Base-by-base conservation (phyloP, 208 protist genomes). In the Leishmania major region DNA sequence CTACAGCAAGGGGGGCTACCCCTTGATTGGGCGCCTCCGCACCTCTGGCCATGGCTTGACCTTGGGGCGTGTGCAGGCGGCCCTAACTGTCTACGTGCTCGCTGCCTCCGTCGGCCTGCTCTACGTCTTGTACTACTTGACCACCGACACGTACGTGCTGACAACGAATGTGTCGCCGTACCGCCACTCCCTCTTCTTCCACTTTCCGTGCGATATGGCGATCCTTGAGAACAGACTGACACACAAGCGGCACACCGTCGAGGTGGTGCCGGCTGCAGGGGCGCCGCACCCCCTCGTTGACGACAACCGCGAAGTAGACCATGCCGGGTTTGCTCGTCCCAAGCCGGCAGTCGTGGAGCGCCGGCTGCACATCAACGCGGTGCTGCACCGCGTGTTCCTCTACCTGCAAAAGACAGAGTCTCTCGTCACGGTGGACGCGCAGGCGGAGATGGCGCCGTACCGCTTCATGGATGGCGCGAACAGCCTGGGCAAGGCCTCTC, bases 171-270 rank as follows among this genome's bases (percentile, higher is more conserved):
- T 86, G 15, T 83, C 89, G 3, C 90, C 91, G n/a, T 76, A 83
- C 19, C 80, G 79, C 62, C 85, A 90, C 76, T 87, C 82, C 5
- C 83, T 91, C 43, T 90, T 90, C 37, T 84, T 93, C 49, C 82
- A 88, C 73, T 97, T 90, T 75, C 81, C 94, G 2, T 90, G 90
- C 83, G 92, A 97, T 67, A 91, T 93, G 74, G 90, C 88, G 15
- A 80, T 97, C 0, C 49, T 97, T 4, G 87, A 91, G 55, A 96
- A 95, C 77, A 82, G 79, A 43, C 93, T 88, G 84, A 94, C 92
- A 1, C 81, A 83, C 10, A 75, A 45, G 59, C 77, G 84, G 35
- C 72, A 59, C 22, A 85, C 89, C 35, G 59, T 94, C 1, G 75
- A 87, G 47, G 57, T 93, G 35, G 60, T 45, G 4, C 69, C 70